Base-by-base conservation (phyloP, 2,329 filamentous ascomycete species). In the Seiridium cupressi region DNA sequence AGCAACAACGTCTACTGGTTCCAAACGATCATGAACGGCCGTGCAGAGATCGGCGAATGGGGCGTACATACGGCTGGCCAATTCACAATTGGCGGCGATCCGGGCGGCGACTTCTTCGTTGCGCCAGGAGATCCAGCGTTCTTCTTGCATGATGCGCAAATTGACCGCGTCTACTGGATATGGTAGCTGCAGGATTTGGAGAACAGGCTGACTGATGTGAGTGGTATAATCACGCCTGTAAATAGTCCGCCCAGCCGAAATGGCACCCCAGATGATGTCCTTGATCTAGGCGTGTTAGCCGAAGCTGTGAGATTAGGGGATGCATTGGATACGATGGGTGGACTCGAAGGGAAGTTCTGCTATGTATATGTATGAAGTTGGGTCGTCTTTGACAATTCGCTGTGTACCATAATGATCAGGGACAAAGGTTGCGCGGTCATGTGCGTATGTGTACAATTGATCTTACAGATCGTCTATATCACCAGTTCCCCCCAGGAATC, bases 11-110 rank as follows among this genome's bases (percentile, higher is more conserved):
- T 77, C 46, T 58, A 48, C 13, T 63, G 63, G 18, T 78, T 77
- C 61, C 71, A 77, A 66, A 66, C 64, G 44, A 58, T 59, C 40
- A 73, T 77, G 72, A 72, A 77, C 64, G 74, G 72, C 0, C 63
- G 69, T n/a, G 66, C 67, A 38, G 61, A 57, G 13, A 58, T 51
- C 1, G 66, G 66, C 8, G 61, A 63, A 4, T 62, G 70, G 35
- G 72, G 71, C 5, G 65, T 71, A 1, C 70, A 68, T 54, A 64
- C 61, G 18, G 69, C 64, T 5, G 70, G 71, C 4, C 70, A 72
- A 53, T 69, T 69, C 55, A 69, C 66, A 13, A 62, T 72, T 5
- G 68, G 68, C 48, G 71, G 71, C 11, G 69, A 72, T 59, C 65
- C 67, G 4, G 65, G 60, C 3, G 62, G 59, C 18, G 67, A 68